A percentile compares a stretch with the other conserved stretches of the same genome.
Conservation (phyloP, 148 eudicot species). For the Salicornia ramosissima region DNA sequence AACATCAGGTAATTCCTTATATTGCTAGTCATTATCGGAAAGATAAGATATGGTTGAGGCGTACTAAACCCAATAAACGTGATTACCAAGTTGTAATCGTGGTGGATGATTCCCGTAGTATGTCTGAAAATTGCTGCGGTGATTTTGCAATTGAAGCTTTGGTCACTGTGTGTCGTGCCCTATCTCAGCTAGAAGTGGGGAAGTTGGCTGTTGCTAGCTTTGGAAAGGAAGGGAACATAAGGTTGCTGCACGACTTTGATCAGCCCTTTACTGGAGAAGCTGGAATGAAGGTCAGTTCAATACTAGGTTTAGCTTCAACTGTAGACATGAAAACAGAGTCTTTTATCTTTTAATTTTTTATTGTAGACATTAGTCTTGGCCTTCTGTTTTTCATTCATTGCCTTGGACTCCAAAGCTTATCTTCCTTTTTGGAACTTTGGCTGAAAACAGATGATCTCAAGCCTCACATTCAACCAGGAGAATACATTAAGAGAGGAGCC, state of each 20-base stretch:
- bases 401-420: neutral
- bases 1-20: conserved; percentile 73
- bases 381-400: neutral
- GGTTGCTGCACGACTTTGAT: conserved; percentile 80
- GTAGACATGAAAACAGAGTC: neutral
- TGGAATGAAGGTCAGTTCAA: conserved; percentile 69
- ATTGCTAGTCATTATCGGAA: conserved; percentile 93
- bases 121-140: conserved; percentile 85
- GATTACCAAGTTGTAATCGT: conserved; percentile 94
- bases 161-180: conserved; percentile 94
- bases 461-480: conserved; percentile 87
- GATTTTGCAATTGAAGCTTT: conserved; percentile 91
- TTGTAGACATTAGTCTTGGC: neutral
- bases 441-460: conserved; percentile 79
- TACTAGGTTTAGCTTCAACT: neutral
- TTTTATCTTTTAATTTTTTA: neutral
- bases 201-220: conserved; percentile 90
- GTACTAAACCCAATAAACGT: conserved; percentile 86
- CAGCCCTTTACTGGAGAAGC: conserved; percentile 81
- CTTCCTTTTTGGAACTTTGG: neutral
- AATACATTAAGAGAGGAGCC: conserved; percentile 72
- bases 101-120: conserved; percentile 94
- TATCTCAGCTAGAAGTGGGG: conserved; percentile 95
- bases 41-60: conserved; percentile 96
- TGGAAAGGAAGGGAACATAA: conserved; percentile 76